Conservation (phyloP, 2,329 filamentous ascomycete genomes). For the Colletotrichum shisoi region DNA sequence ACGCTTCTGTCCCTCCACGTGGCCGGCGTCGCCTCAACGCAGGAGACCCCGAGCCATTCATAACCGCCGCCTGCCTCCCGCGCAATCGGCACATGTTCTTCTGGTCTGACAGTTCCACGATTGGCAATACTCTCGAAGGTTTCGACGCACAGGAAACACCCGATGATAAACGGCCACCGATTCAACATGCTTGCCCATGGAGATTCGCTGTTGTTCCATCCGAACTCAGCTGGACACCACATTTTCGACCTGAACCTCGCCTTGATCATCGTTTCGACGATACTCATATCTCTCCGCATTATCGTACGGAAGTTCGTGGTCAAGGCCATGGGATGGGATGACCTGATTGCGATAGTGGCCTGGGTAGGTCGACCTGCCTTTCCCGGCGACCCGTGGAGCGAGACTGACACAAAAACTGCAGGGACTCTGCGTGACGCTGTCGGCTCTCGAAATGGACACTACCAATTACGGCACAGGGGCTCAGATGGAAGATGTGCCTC, state of each 20-base stretch:
- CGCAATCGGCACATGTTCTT: not conserved
- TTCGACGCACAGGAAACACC: slow-evolving; percentile 9
- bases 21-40: not conserved
- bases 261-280: slow-evolving; percentile 31
- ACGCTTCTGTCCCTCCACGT: slow-evolving; percentile 20
- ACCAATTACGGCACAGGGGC: slow-evolving; percentile 33
- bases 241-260: slow-evolving; percentile 34
- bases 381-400: too few relatives aligned
- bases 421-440: slow-evolving; percentile 23
- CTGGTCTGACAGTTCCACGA: not conserved
- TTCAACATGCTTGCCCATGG: slow-evolving; percentile 3
- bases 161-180: not conserved
- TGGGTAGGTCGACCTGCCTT: slow-evolving; percentile 14
- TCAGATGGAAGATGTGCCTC: slow-evolving; percentile 24
- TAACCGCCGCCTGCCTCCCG: slow-evolving; percentile 18
- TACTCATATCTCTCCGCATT: slow-evolving; percentile 23
- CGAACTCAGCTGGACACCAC: slow-evolving; percentile 27
- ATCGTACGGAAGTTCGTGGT: slow-evolving; percentile 23
- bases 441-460: slow-evolving; percentile 33
- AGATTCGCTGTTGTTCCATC: slow-evolving; percentile 21
- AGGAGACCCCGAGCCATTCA: not conserved
- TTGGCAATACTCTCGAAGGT: slow-evolving; percentile 3
- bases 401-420: not conserved
- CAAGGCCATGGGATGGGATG: slow-evolving; percentile 33
- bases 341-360: slow-evolving; percentile 23